Evolutionary conservation across 257 asterid genomes (phyloP).

Genomic region (Orobanche coerulescens): DNA sequence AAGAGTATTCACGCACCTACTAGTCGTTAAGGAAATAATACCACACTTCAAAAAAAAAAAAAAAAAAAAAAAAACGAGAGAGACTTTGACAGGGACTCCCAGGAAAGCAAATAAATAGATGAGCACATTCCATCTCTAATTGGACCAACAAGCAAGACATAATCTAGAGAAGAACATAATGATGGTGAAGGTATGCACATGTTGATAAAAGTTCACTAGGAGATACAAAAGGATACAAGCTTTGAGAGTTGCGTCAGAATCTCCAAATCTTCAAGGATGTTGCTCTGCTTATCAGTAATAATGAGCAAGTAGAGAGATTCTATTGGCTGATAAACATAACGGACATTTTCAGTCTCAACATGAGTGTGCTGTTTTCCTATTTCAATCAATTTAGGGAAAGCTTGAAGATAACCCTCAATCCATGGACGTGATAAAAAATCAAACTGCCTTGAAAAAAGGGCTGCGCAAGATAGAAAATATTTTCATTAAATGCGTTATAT

Average conservation of each 20-base stretch:
- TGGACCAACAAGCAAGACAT: too few relatives aligned
- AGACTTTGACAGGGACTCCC: too few relatives aligned
- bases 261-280: conserved; percentile 88
- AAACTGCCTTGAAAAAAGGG: conserved; percentile 90
- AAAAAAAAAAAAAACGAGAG: conserved; percentile 16
- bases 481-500: too few relatives aligned
- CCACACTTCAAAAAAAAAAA: conserved; percentile 10
- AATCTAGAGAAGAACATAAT: background rate
- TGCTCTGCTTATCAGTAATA: conserved; percentile 91
- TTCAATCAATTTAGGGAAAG: conserved; percentile 89
- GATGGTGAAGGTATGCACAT: background rate
- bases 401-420: conserved; percentile 95
- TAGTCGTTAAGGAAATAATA: conserved; percentile 36
- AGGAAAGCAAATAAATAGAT: too few relatives aligned
- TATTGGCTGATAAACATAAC: conserved; percentile 89
- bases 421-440: conserved; percentile 91
- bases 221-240: conserved; percentile 65
- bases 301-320: conserved; percentile 83
- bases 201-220: too few relatives aligned
- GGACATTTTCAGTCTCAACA: conserved; percentile 89
- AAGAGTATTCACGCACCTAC: conserved; percentile 89
- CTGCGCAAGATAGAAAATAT: conserved; percentile 40
- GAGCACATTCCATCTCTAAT: background rate
- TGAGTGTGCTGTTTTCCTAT: conserved; percentile 86
- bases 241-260: conserved; percentile 83